Base-by-base conservation (phyloP, 1,284 basidiomycete genomes). In the Trametes polyzona region DNA sequence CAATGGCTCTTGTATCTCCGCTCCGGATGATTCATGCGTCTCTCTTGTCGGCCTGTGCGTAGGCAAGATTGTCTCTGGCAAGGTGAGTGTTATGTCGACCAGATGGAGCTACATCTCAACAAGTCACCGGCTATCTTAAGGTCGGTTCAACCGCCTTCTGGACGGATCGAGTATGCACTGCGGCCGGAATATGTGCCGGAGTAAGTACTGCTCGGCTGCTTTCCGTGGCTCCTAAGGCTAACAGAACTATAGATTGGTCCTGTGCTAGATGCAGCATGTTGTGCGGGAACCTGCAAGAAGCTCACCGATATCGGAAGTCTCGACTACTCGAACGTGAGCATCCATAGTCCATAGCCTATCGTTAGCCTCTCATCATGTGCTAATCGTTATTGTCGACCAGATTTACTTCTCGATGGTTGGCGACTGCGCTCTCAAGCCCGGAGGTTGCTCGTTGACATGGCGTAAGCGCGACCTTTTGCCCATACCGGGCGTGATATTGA, bases 1-100 rank as follows among this genome's bases (percentile, higher is more conserved):
- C 2, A 51, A 47, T 24, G 55, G 55, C 21, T 56, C 55, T 3
- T 56, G 55, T 24, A 50, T 56, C 35, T 56, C 55, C 19, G 55
- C 42, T 16, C 55, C 55, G 3, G 55, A 56, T 19, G 40, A 32
- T 3, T 27, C 55, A 4, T 56, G 55, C 27, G 43, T 56, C 11
- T 41, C 55, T 3, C 48, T 56, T 21, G 48, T 56, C 8, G 55
- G 55, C 4, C 30, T 56, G 1, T 51, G 55, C 29, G 55, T 56
- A 2, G 24, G 42, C 4, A 42, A 41, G 14, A 51, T 56, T 17
- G 42, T 27, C 3, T 24, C 42, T 5, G 47, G 36, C 8, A 14
- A 17, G 42, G 47, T 49, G 8, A 23, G 17, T 17, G 16, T n/a
- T 12, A 17, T 27, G 14, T 7, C n/a, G n/a, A 10, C 3, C 16